A percentile compares a stretch with the other conserved stretches of the same genome.
Evolutionary conservation across 2,329 filamentous ascomycete genomes (phyloP).

Genomic region (Aureobasidium sp.): DNA sequence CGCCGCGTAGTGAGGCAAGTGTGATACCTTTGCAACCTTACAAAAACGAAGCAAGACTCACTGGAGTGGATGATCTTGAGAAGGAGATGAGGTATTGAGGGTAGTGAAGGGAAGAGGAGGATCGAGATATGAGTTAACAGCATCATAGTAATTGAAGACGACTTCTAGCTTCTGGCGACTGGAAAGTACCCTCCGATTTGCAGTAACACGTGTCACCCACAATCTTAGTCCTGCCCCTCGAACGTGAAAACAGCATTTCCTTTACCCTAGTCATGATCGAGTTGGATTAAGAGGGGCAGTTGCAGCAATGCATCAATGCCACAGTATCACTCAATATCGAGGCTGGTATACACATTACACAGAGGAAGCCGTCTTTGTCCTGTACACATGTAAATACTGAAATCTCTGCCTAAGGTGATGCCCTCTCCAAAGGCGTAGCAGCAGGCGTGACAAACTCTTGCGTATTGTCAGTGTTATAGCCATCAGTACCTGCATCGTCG

Average conservation of each 20-base stretch:
- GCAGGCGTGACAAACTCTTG: slow-evolving; percentile 1
- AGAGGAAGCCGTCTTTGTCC: too few relatives aligned
- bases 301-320: too few relatives aligned
- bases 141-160: neutral
- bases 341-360: too few relatives aligned
- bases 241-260: too few relatives aligned
- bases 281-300: too few relatives aligned
- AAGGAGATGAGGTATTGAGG: neutral
- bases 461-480: neutral
- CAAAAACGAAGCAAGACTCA: neutral
- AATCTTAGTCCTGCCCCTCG: too few relatives aligned
- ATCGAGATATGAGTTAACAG: neutral
- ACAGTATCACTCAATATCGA: too few relatives aligned
- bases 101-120: neutral
- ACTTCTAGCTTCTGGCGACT: too few relatives aligned
- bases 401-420: neutral
- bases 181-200: too few relatives aligned
- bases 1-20: neutral
- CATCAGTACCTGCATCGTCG: neutral
- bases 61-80: neutral
- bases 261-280: too few relatives aligned
- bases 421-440: neutral
- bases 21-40: neutral
- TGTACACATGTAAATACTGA: too few relatives aligned
- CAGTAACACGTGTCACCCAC: too few relatives aligned